Base-by-base conservation (phyloP, 345 rosid species). In the Boechera retrofracta region DNA sequence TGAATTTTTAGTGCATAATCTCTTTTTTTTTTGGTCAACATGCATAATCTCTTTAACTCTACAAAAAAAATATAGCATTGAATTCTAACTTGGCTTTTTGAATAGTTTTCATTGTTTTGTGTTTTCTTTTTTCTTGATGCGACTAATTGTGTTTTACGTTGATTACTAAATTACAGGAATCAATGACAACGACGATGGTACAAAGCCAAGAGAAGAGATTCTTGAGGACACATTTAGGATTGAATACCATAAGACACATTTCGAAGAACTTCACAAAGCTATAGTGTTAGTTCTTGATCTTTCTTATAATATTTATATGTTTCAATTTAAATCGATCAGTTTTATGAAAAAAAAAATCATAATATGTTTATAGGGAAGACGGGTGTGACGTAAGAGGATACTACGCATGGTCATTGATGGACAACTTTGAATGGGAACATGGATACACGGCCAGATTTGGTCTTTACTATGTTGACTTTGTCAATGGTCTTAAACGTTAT, bases 351-450 rank as follows among this genome's bases (percentile, higher is more conserved):
- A n/a, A n/a, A n/a, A 1, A 38, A 38, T 24, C 32, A 32, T 33
- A 31, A 60, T 69, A 32, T 73, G 47, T 51, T 64, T 63, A 58
- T 3, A 78, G 81, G 66, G 73, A 78, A 32, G 81, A 77, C 57
- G 88, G 89, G 1, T 87, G 78, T 67, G 81, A 86, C 7, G 87
- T 88, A 21, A 81, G 85, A 79, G 96, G 92, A 28, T 90, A 88
- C 63, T 79, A 88, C 13, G 84, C 86, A 53, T 90, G 89, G 89
- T 84, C 82, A 73, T 52, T 85, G 4, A 49, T 88, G 61, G 92
- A 89, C 76, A 82, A 86, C 48, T 86, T 88, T 72, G 92, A 89
- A 67, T 89, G 90, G 88, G 61, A 13, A 2, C 61, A 77, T 29
- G 89, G 91, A 5, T 87, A 64, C 63, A 38, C 33, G 0, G 32